A percentile compares a stretch with the other conserved stretches of the same genome.
These are phyloP conservation scores for Batrachochytrium dendrobatidis DNA, from an alignment of 371 early-diverging fungal species.

Conservation along the genomic window DNA sequence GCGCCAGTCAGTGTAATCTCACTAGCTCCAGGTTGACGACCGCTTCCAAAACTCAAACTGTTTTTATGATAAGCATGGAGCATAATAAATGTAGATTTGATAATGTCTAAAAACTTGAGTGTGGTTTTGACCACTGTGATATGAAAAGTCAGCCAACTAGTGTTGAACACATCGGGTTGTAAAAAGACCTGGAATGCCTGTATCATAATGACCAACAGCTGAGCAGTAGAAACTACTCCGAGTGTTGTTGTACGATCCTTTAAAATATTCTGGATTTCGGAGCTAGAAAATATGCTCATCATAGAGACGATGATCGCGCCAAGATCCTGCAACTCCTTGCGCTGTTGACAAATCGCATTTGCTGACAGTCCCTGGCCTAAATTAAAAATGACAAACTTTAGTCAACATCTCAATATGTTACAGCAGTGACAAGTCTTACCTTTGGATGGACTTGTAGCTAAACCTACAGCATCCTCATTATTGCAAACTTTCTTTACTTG, in stretches of 20 bases:
- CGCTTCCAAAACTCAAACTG: no score
- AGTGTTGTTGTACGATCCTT: neutral
- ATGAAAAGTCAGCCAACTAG: neutral
- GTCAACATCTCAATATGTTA: no score
- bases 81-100: neutral
- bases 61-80: neutral
- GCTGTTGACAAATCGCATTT: no score
- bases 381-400: no score
- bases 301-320: neutral
- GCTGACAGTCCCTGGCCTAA: no score
- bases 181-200: neutral
- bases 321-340: neutral
- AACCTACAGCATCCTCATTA: no score
- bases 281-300: neutral
- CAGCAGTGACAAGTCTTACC: no score
- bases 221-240: neutral
- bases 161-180: neutral
- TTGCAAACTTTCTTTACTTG: no score
- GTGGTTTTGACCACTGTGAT: neutral
- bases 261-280: neutral
- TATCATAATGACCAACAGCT: neutral
- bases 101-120: neutral
- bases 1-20: neutral
- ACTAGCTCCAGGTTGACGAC: neutral
- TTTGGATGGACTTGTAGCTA: no score